These are phyloP conservation scores for Xylaria palmicola DNA, from an alignment of 495 filamentous ascomycete genomes.

Conservation along the genomic window DNA sequence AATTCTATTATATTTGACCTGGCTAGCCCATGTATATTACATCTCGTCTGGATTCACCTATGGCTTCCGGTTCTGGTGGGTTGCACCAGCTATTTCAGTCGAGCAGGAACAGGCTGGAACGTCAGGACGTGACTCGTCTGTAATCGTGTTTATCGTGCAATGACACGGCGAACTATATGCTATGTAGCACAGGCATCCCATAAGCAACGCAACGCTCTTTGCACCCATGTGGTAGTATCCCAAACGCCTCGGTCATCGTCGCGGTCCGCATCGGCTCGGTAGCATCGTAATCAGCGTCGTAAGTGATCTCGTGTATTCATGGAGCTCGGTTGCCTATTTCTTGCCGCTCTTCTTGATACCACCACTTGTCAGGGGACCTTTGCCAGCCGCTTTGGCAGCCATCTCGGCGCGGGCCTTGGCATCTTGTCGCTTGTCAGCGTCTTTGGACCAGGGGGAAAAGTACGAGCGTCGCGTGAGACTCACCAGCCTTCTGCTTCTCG, in stretches of 20 bases:
- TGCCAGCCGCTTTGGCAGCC: slow-evolving; percentile 60
- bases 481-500: slow-evolving; percentile 74
- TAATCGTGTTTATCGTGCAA: background rate
- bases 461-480: slow-evolving; percentile 18
- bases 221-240: background rate
- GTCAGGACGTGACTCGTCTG: background rate
- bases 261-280: background rate
- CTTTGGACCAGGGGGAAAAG: background rate
- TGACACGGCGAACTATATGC: slow-evolving; percentile 3
- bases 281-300: background rate
- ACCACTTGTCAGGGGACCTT: slow-evolving; percentile 66
- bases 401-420: slow-evolving; percentile 77
- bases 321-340: slow-evolving; percentile 55
- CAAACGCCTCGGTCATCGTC: background rate
- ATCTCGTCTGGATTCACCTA: background rate
- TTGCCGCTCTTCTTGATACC: slow-evolving; percentile 88
- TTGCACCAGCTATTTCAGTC: background rate
- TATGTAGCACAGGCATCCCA: slow-evolving; percentile 6
- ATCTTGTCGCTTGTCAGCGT: slow-evolving; percentile 47
- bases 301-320: slow-evolving; percentile 26
- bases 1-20: background rate
- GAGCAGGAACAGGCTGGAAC: background rate
- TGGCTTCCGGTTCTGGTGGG: background rate
- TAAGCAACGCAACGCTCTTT: background rate
- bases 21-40: background rate